A percentile compares a stretch with the other conserved stretches of the same genome.
phyloP scores from a whole-genome alignment of 176 grass and related monocot species.

The Zea mays region DNA sequence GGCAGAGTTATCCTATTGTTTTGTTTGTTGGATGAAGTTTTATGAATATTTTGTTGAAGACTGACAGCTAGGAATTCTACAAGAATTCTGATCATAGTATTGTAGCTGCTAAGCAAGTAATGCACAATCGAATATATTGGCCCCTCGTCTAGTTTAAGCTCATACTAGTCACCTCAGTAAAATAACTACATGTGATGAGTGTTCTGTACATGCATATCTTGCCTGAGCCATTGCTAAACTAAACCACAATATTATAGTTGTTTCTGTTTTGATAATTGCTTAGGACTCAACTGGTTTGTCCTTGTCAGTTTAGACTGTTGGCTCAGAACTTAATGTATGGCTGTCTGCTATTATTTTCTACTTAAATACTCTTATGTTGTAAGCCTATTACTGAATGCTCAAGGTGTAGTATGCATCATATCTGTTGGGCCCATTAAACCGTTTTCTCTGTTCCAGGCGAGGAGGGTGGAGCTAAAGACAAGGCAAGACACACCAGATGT shows the following conservation, averaged over 20 bases:
- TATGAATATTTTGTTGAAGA: slow-evolving; percentile 4
- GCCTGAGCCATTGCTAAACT: not conserved
- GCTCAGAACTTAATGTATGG: not conserved
- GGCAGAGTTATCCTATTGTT: not conserved
- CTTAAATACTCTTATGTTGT: not conserved
- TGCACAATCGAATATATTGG: not conserved
- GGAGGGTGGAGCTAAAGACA: slow-evolving; percentile 86
- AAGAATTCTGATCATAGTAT: not conserved
- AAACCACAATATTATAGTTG: not conserved
- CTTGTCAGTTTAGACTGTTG: not conserved
- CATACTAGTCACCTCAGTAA: not conserved
- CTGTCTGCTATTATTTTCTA: not conserved
- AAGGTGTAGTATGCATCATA: not conserved
- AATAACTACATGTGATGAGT: not conserved
- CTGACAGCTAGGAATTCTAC: not conserved
- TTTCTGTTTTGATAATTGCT: not conserved
- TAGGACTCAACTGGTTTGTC: not conserved
- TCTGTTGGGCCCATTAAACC: not conserved
- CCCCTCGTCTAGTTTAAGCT: not conserved
- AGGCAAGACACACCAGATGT: slow-evolving; percentile 76
- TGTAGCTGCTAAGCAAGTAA: not conserved
- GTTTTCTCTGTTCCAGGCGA: slow-evolving; percentile 46
- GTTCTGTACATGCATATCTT: not conserved
- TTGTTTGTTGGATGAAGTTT: not conserved
- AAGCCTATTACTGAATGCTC: not conserved